Evolutionary conservation across 1,284 basidiomycete genomes (phyloP), one percentile per base, ranked within the genome.

Genomic region (Fomitopsis pinicola): DNA sequence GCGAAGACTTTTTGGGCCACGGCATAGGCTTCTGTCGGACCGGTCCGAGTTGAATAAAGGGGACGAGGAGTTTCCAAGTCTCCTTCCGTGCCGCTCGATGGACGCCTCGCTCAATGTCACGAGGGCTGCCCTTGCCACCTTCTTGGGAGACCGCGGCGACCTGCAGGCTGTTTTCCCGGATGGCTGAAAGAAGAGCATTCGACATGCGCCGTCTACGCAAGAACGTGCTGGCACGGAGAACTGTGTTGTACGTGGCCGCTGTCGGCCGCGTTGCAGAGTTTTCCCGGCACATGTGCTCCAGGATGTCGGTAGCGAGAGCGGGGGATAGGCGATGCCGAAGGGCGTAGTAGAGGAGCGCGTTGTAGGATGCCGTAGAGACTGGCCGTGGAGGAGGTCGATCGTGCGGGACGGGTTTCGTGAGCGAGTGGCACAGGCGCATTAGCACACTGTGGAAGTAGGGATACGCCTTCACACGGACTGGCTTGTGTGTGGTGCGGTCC

Each of bases 291-390:
- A 89, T 88, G 62, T 88, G 82, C 8, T 80, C 66, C 17, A 90
- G 68, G 5, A 91, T 71, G 9, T 68, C 64, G 6, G 78, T 69
- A 0, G 82, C 87, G 28, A 83, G 73, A 0, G 65, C 60, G 9
- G 80, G 73, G 2, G 85, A 85, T 36, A 80, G 72, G n/a, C 82
- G 81, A 64, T 88, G 79, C 1, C 81, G 81, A 40, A 92, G 76
- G 1, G 86, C 74, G 71, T 91, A 91, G 61, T 86, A 79, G 2
- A 92, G 67, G 30, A 92, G 80, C 0, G 84, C 66, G 69, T 91
- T 88, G 73, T 85, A 89, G 0, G 82, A 74, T 17, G 75, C 71
- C 3, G 77, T 62, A 59, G 80, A 76, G 14, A 88, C 7, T 40
- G 38, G 68, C 0, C 45, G 61, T 61, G 45, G 55, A 3, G 38